These are phyloP conservation scores for Blastobotrys ciferrii DNA, from an alignment of 1,139 yeast genomes.

Conservation along the genomic window DNA sequence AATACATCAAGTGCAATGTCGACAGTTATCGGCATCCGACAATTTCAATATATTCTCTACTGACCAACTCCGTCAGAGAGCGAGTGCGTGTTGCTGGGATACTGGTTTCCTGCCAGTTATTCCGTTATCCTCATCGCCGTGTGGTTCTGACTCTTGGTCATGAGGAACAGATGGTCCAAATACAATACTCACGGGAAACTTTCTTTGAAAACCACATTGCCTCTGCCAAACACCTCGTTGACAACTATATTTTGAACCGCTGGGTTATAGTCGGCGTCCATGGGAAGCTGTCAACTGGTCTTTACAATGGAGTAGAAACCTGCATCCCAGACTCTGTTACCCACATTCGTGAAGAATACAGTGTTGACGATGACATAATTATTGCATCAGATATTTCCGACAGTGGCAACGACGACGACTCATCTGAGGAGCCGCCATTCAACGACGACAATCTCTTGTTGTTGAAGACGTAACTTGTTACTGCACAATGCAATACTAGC, in stretches of 20 bases:
- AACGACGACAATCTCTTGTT: no score
- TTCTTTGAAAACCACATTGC: not conserved
- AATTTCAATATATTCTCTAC: not conserved
- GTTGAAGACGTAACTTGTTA: not conserved
- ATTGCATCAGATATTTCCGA: not conserved
- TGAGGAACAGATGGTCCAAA: not conserved
- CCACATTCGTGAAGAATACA: not conserved
- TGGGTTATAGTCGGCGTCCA: not conserved
- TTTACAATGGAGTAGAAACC: slow-evolving; percentile 1
- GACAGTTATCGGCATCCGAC: not conserved
- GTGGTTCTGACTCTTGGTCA: not conserved
- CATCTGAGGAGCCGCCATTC: not conserved
- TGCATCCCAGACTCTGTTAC: not conserved
- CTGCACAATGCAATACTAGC: not conserved
- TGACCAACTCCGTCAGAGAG: no score
- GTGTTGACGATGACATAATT: not conserved
- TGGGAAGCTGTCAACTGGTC: not conserved
- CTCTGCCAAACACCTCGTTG: not conserved
- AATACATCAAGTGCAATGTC: not conserved
- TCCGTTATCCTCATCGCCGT: not conserved
- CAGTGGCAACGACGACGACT: not conserved
- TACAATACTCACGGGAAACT: not conserved
- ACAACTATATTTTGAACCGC: not conserved
- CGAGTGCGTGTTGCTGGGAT: not conserved
- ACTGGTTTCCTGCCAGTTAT: not conserved